phyloP scores from a whole-genome alignment of 2,329 filamentous ascomycete genomes.

The Lachnellula cervina region DNA sequence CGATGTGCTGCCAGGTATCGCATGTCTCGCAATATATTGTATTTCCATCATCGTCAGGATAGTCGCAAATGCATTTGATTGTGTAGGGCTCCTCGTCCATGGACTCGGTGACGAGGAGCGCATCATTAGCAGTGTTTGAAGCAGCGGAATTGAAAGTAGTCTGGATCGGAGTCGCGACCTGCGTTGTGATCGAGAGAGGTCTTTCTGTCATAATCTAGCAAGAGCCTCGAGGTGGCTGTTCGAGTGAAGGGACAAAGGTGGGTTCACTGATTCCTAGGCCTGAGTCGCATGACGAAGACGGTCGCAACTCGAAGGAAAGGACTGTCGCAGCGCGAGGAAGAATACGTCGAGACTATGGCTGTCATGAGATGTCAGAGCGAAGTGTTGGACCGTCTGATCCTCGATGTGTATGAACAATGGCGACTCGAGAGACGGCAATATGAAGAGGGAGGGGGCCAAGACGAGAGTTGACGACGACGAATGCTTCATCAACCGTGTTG shows the following conservation, averaged over 20 bases:
- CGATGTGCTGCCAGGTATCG: constrained; percentile 97
- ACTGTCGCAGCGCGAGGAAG: constrained; percentile 26
- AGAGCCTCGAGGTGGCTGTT: constrained; percentile 32
- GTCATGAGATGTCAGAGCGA: constrained; percentile 26
- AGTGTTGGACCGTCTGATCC: constrained; percentile 4
- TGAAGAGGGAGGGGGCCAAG: background rate
- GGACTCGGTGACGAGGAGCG: constrained; percentile 39
- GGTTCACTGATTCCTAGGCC: constrained; percentile 32
- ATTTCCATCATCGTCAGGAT: constrained; percentile 90
- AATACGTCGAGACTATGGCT: constrained; percentile 14
- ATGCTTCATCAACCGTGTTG: background rate
- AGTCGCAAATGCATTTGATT: constrained; percentile 97
- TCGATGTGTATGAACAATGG: constrained; percentile 10
- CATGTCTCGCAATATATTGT: constrained; percentile 95
- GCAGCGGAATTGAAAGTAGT: constrained; percentile 20
- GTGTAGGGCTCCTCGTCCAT: constrained; percentile 78
- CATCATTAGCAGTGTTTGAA: constrained; percentile 24
- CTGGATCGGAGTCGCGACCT: constrained; percentile 31
- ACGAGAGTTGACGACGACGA: background rate
- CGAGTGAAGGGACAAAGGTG: constrained; percentile 28
- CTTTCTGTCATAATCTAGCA: constrained; percentile 37
- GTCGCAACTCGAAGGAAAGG: constrained; percentile 29
- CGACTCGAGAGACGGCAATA: constrained; percentile 11
- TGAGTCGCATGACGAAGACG: constrained; percentile 37
- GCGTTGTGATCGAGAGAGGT: constrained; percentile 32